Base-by-base conservation (phyloP, 257 asterid species). In the Fraxinus pennsylvanica region DNA sequence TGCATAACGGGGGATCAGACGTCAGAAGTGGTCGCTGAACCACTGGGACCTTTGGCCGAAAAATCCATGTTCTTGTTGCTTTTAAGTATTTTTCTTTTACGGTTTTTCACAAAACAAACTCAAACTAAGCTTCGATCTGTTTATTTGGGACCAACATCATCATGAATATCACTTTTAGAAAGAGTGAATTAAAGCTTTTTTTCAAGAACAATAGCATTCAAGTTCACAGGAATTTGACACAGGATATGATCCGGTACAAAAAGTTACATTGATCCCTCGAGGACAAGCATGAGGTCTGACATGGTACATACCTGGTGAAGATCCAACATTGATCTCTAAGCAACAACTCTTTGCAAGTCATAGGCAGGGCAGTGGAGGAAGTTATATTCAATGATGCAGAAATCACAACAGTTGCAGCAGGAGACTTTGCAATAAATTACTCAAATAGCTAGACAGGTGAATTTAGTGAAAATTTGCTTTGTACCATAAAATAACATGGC, bases 221-320 rank as follows among this genome's bases (percentile, higher is more conserved):
- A 73, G 66, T 3, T 9, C 38, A 70, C 85, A 87, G 91, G 86
- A 84, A 87, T 25, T 82, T 90, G 82, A 89, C 91, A 89, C 92
- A 0, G 91, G 96, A 3, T 91, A 90, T 73, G 94, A 88, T 81
- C 84, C 80, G 0, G 91, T 92, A 13, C 92, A 92, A 73, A 92
- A 90, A 88, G 96, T 92, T 2, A 87, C 92, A 9, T 47, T 90
- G 85, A 88, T 92, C 83, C 96, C 96, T 6, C 87, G 96, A 41
- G 97, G 97, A 19, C 97, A 90, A 81, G 93, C 96, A 22, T 90
- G 93, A 1, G 97, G 97, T 3, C 77, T 91, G 10, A 90, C 95
- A 47, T 90, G 92, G 93, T 90, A 87, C 84, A 43, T 89, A 22
- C 87, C 96, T 3, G 83, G 65, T 32, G 91, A 87, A 8, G 95